Percentiles rank a stretch among this genome's conserved stretches.
Evolutionary conservation across 73 alveolate species (phyloP).

Genomic region (Stentor coeruleus): DNA sequence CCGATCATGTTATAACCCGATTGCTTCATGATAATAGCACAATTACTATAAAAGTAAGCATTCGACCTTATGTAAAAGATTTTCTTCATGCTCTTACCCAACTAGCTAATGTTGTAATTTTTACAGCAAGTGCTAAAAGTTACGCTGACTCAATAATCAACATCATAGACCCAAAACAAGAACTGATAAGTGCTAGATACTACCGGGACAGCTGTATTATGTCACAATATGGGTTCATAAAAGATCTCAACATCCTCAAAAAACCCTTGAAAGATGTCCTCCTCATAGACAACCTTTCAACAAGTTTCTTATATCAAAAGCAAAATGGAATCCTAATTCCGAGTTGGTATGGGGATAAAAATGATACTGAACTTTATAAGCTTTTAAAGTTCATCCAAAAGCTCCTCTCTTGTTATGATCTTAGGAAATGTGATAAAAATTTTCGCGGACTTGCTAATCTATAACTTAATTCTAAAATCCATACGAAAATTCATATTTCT

Average conservation of each 20-base stretch:
- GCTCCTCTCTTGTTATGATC: too few relatives aligned
- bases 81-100: conserved; percentile 59
- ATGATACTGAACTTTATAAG: conserved; percentile 44
- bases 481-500: too few relatives aligned
- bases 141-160: conserved; percentile 78
- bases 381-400: too few relatives aligned
- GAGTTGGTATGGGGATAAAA: conserved; percentile 36
- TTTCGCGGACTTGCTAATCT: too few relatives aligned
- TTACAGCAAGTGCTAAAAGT: conserved; percentile 81
- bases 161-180: conserved; percentile 45
- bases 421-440: too few relatives aligned
- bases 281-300: conserved; percentile 36
- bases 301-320: conserved; percentile 37
- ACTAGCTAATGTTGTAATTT: conserved; percentile 70
- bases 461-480: too few relatives aligned
- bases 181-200: conserved; percentile 43
- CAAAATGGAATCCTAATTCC: conserved; percentile 49
- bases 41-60: conserved; percentile 37
- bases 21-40: too few relatives aligned
- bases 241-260: conserved; percentile 33
- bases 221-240: conserved; percentile 27
- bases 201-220: conserved; percentile 70
- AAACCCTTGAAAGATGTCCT: conserved; percentile 33
- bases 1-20: too few relatives aligned
- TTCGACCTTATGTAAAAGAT: conserved; percentile 63